A percentile compares a stretch with the other conserved stretches of the same genome.
These are phyloP conservation scores for Tricholoma hemisulphureum DNA, from an alignment of 768 basidiomycete species.

Conservation along the genomic window DNA sequence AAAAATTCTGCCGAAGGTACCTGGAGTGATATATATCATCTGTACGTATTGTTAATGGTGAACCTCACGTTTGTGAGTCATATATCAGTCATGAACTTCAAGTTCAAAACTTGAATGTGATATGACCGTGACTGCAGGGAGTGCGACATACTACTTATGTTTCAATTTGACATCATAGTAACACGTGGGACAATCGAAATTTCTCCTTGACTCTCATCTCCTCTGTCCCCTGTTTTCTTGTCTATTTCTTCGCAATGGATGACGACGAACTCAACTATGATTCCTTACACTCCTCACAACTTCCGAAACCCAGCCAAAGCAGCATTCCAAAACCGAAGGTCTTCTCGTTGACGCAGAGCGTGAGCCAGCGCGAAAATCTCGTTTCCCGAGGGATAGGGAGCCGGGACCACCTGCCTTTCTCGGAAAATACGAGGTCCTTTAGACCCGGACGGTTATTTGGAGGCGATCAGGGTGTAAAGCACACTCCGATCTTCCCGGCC, in stretches of 20 bases:
- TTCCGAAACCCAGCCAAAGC: not conserved
- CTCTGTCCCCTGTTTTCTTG: not conserved
- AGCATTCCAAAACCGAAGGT: slow-evolving; percentile 1
- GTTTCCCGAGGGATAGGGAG: not conserved
- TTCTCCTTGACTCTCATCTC: not conserved
- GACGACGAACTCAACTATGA: not conserved
- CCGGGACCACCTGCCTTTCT: not conserved
- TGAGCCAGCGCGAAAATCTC: slow-evolving; percentile 14
- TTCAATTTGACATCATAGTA: too few species aligned
- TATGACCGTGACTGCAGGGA: too few species aligned
- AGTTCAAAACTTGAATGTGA: too few species aligned
- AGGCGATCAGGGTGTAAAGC: not conserved
- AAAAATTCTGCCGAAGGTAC: too few species aligned
- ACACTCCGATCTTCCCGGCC: slow-evolving; percentile 11
- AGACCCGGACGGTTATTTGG: slow-evolving; percentile 1
- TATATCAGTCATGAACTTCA: too few species aligned
- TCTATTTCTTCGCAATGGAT: not conserved
- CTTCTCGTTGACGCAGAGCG: slow-evolving; percentile 13
- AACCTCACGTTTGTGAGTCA: too few species aligned
- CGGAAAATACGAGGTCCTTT: not conserved
- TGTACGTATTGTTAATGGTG: too few species aligned
- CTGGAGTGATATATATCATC: too few species aligned
- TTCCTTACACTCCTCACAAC: not conserved
- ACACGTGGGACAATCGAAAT: too few species aligned
- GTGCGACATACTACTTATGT: too few species aligned